These are phyloP conservation scores for Pilasporangium apinafurcum DNA, from an alignment of 352 stramenopile genomes.

Conservation along the genomic window DNA sequence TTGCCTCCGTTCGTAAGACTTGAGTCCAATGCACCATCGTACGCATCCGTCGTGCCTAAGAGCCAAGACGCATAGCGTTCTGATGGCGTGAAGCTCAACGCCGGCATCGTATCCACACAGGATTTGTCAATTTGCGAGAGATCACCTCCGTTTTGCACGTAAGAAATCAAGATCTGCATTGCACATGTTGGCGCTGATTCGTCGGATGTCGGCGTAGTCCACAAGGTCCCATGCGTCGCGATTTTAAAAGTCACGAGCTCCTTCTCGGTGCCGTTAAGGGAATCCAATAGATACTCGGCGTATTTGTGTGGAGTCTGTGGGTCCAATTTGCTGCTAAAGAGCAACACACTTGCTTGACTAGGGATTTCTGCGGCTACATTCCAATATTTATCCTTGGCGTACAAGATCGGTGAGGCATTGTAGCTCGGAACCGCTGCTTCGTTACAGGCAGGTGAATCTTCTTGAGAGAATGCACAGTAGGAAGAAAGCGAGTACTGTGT, in stretches of 20 bases:
- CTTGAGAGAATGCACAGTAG: constrained; percentile 55
- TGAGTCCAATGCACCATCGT: too few species aligned
- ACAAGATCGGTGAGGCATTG: constrained; percentile 14
- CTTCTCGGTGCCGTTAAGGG: constrained; percentile 13
- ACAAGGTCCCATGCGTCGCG: constrained; percentile 22
- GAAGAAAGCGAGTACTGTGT: constrained; percentile 11
- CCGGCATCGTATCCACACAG: constrained; percentile 25
- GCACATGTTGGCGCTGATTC: background rate
- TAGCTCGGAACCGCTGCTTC: constrained; percentile 9
- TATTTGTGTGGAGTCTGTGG: constrained; percentile 16
- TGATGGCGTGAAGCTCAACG: constrained; percentile 25
- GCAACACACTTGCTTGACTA: constrained; percentile 1
- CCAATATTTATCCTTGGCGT: constrained; percentile 44
- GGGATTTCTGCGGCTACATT: constrained; percentile 5
- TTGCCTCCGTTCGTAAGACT: background rate
- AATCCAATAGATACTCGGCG: constrained; percentile 6
- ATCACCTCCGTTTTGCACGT: constrained; percentile 24
- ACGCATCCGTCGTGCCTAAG: constrained; percentile 38
- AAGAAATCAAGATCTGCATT: constrained; percentile 16
- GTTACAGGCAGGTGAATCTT: constrained; percentile 21
- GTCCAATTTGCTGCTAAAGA: constrained; percentile 21
- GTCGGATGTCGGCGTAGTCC: constrained; percentile 3
- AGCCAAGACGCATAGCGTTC: constrained; percentile 21
- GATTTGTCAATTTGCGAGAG: constrained; percentile 28
- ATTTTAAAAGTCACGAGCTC: constrained; percentile 18